Base-by-base conservation (phyloP, 805 yeast genomes). In the Yarrowia deformans region DNA sequence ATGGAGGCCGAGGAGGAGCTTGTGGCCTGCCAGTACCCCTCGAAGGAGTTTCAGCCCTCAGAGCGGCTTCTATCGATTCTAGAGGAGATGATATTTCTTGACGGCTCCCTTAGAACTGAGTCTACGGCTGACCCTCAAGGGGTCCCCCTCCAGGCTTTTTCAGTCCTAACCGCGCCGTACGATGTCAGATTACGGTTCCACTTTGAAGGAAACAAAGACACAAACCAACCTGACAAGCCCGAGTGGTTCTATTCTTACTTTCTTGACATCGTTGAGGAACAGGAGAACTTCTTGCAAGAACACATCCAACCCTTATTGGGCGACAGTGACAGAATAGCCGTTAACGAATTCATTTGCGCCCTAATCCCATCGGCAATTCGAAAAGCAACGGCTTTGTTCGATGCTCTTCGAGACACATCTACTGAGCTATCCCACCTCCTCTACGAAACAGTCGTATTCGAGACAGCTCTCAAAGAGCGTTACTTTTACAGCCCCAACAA, bases 141-240 rank as follows among this genome's bases (percentile, higher is more conserved):
- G 3, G 55, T 46, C 2, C 67, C 67, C 8, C 19, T 61, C 29
- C 23, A 61, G 16, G 67, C 86, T 0, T 77, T 88, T 49, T 83
- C 81, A 50, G 75, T 80, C 0, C 75, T 90, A 39, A 75, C 84
- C 2, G 76, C 77, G 34, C 84, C 85, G 0, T 79, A 88, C 37
- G 78, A 79, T 8, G 72, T 81, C 13, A 81, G 90, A 50, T 86
- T 90, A 74, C 78, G 81, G 49, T 90, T 79, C 77, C 91, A 90
- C 74, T 90, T 89, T 74, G 84, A 84, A 61, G 79, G 84, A 5
- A 78, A 82, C 37, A 79, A 77, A 48, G 89, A 87, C 42, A 89
- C 93, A 0, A 88, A 88, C 73, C 83, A 86, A 55, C 74, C 85
- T 34, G 87, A 88, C 69, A 87, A 87, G 73, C 93, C 94, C 1